Conservation (phyloP, 2,329 filamentous ascomycete genomes). For the Trichoderma breve region DNA sequence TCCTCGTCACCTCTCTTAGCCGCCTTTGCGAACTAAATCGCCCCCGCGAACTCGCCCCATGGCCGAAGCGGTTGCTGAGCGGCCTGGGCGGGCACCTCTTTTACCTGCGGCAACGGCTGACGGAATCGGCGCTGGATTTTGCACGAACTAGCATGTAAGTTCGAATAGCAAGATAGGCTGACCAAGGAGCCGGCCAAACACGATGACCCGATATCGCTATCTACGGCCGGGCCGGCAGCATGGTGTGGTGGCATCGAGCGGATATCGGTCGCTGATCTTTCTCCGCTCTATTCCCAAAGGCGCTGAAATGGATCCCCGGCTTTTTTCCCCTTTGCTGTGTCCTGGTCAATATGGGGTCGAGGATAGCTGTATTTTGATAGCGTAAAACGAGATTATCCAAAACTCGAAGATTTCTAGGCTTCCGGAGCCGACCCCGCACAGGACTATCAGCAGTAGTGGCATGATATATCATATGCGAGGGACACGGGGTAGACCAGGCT, state of each 20-base stretch:
- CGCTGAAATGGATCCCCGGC: neutral
- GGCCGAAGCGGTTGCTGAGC: neutral
- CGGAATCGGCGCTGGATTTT: neutral
- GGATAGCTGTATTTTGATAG: neutral
- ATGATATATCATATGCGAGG: constrained; percentile 8
- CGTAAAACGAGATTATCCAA: neutral
- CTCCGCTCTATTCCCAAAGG: constrained; percentile 10
- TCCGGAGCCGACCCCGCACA: neutral
- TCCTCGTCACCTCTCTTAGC: constrained; percentile 1
- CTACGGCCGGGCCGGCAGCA: constrained; percentile 3
- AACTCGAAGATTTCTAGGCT: neutral
- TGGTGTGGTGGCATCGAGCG: constrained; percentile 9
- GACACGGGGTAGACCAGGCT: neutral
- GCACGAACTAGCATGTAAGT: neutral
- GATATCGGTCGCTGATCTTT: constrained; percentile 13
- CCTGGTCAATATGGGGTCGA: neutral
- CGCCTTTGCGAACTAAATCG: neutral
- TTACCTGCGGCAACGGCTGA: neutral
- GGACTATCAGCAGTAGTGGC: neutral
- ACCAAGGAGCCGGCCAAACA: neutral
- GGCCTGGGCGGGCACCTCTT: neutral
- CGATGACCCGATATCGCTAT: constrained; percentile 15
- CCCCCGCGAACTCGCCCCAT: constrained; percentile 6
- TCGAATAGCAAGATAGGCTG: neutral
- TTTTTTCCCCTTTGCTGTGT: neutral